Percentiles rank a stretch among this genome's conserved stretches.
Evolutionary conservation across 805 yeast species (phyloP).

Genomic region (Cephaloascus albidus): DNA sequence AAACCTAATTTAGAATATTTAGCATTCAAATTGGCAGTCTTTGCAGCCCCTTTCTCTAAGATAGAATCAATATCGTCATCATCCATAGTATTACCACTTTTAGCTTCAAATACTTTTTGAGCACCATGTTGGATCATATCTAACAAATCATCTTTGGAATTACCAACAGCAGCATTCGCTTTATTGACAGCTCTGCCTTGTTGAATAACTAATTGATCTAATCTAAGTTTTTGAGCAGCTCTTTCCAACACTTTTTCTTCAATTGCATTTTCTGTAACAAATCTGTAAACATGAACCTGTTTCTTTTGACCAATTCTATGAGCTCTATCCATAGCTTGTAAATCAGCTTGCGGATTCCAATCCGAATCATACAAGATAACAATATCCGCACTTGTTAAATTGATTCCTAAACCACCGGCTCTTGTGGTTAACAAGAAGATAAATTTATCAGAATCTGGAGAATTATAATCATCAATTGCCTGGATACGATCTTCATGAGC

Average conservation of each 20-base stretch:
- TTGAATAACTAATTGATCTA: slow-evolving; percentile 93
- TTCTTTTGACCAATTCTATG: slow-evolving; percentile 96
- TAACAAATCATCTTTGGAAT: slow-evolving; percentile 72
- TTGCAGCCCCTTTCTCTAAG: slow-evolving; percentile 70
- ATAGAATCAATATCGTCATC: slow-evolving; percentile 80
- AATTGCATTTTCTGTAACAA: slow-evolving; percentile 91
- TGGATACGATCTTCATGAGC: slow-evolving; percentile 86
- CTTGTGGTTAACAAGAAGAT: slow-evolving; percentile 83
- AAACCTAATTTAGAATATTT: slow-evolving; percentile 81
- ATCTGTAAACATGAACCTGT: slow-evolving; percentile 86
- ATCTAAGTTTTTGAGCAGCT: slow-evolving; percentile 87
- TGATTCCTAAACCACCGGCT: slow-evolving; percentile 96
- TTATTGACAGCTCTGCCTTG: slow-evolving; percentile 63
- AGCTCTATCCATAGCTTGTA: slow-evolving; percentile 98
- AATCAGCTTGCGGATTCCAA: slow-evolving; percentile 98
- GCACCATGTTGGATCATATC: slow-evolving; percentile 99
- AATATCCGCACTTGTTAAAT: slow-evolving; percentile 84
- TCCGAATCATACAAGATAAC: slow-evolving; percentile 87
- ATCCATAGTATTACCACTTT: slow-evolving; percentile 17
- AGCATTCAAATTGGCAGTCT: slow-evolving; percentile 69
- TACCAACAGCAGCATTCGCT: slow-evolving; percentile 33
- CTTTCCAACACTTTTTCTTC: slow-evolving; percentile 94
- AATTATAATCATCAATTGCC: slow-evolving; percentile 88
- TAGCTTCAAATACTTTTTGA: slow-evolving; percentile 65
- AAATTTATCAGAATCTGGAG: slow-evolving; percentile 73